phyloP scores from a whole-genome alignment of 371 early-diverging fungal genomes.

The Umbelopsis sp. region DNA sequence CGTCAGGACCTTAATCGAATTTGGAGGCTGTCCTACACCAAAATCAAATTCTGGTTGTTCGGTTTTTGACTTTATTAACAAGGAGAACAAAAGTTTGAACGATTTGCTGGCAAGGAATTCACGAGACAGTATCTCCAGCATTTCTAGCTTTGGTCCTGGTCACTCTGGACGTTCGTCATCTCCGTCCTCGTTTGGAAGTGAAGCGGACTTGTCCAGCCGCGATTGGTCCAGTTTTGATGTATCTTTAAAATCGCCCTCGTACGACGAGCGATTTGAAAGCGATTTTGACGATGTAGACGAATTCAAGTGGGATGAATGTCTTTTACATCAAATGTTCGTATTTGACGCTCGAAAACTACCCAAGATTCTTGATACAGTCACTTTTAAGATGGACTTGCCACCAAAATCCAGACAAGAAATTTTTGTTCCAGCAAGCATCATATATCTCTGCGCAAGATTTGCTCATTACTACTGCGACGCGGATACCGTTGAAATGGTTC shows the following conservation, averaged over 20 bases:
- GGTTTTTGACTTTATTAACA: constrained; percentile 75
- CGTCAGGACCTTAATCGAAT: constrained; percentile 76
- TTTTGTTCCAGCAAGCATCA: constrained; percentile 80
- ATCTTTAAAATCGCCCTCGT: background rate
- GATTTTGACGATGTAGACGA: constrained; percentile 34
- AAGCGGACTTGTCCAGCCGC: background rate
- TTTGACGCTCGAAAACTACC: constrained; percentile 73
- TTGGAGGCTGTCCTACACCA: constrained; percentile 77
- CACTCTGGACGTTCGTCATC: constrained; percentile 5
- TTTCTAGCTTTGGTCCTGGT: constrained; percentile 36
- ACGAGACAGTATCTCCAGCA: constrained; percentile 61
- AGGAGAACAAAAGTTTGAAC: constrained; percentile 60
- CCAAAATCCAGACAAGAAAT: constrained; percentile 58
- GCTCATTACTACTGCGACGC: constrained; percentile 68
- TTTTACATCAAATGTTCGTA: constrained; percentile 91
- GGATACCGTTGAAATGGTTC: background rate
- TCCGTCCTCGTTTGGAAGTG: constrained; percentile 5
- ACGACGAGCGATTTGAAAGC: background rate
- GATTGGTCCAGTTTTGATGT: constrained; percentile 8
- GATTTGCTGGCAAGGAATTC: constrained; percentile 62
- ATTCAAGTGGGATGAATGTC: constrained; percentile 80
- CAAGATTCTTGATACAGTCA: constrained; percentile 70
- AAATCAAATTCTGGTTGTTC: constrained; percentile 80
- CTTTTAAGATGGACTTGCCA: constrained; percentile 63
- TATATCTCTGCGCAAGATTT: constrained; percentile 88